Conservation (phyloP, 495 filamentous ascomycete genomes). For the Aspergillus carlsbadensis region DNA sequence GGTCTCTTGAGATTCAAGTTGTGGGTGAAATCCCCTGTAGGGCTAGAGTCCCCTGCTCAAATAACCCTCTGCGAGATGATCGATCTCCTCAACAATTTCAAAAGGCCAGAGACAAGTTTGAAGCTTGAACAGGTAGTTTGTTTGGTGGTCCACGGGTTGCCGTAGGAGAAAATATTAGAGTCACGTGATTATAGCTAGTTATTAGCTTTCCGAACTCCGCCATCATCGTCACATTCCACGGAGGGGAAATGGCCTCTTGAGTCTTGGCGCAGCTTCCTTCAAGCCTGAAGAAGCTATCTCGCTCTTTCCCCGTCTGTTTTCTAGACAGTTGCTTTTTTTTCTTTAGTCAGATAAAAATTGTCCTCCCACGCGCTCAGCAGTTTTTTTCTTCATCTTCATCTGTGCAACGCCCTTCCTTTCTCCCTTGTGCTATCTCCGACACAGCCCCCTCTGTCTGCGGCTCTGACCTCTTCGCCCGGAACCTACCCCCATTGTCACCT, state of each 20-base stretch:
- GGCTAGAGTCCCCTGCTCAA: not conserved
- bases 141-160: constrained; percentile 26
- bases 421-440: not conserved
- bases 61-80: constrained; percentile 4
- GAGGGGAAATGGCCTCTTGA: constrained; percentile 26
- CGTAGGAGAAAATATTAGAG: too few species aligned
- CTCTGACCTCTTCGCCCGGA: constrained; percentile 6
- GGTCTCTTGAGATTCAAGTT: not conserved
- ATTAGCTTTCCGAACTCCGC: constrained; percentile 20
- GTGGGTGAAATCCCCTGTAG: not conserved
- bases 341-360: not conserved
- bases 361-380: not conserved
- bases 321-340: constrained; percentile 4
- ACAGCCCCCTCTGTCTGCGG: constrained; percentile 1
- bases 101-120: constrained; percentile 19
- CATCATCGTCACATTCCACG: constrained; percentile 16
- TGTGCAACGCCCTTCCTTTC: not conserved
- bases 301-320: constrained; percentile 9
- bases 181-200: constrained; percentile 22
- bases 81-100: not conserved
- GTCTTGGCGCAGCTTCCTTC: constrained; percentile 7
- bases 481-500: constrained; percentile 12
- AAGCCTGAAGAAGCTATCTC: constrained; percentile 10
- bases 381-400: not conserved
- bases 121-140: constrained; percentile 36